Evolutionary conservation across 768 basidiomycete species (phyloP).

Genomic region (Coprinopsis marcescibilis): DNA sequence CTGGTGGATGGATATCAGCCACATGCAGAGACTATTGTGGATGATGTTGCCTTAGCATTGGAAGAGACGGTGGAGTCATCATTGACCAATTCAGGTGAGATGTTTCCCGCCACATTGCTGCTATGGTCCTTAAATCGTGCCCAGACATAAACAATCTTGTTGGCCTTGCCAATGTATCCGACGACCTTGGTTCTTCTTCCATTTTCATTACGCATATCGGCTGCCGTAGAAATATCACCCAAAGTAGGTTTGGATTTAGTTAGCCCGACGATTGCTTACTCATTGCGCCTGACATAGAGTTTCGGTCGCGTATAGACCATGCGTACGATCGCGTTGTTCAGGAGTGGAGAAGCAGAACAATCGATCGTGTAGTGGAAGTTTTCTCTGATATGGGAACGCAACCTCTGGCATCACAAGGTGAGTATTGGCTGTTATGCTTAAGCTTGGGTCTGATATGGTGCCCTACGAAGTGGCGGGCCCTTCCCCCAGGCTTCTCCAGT

Average conservation of each 20-base stretch:
- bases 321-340: constrained; percentile 43
- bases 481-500: constrained; percentile 49
- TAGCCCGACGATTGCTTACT: background rate
- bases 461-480: constrained; percentile 32
- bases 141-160: constrained; percentile 23
- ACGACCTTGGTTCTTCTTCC: constrained; percentile 41
- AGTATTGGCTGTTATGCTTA: constrained; percentile 1
- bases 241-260: constrained; percentile 16
- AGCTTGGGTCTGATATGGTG: constrained; percentile 5
- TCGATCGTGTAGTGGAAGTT: constrained; percentile 26
- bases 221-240: constrained; percentile 27
- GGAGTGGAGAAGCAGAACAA: constrained; percentile 47
- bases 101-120: background rate
- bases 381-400: background rate
- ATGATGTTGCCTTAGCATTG: constrained; percentile 36
- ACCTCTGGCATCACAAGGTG: constrained; percentile 17
- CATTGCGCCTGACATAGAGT: constrained; percentile 31
- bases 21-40: constrained; percentile 43
- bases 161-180: constrained; percentile 41
- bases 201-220: constrained; percentile 40
- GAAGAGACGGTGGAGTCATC: constrained; percentile 27
- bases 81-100: constrained; percentile 30
- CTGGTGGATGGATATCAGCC: constrained; percentile 44
- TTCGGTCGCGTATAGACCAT: constrained; percentile 34
- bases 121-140: background rate